Evolutionary conservation across 306 rosid genomes (phyloP), one percentile per base, ranked within the genome.

Genomic region (Sechiopsis laciniata): DNA sequence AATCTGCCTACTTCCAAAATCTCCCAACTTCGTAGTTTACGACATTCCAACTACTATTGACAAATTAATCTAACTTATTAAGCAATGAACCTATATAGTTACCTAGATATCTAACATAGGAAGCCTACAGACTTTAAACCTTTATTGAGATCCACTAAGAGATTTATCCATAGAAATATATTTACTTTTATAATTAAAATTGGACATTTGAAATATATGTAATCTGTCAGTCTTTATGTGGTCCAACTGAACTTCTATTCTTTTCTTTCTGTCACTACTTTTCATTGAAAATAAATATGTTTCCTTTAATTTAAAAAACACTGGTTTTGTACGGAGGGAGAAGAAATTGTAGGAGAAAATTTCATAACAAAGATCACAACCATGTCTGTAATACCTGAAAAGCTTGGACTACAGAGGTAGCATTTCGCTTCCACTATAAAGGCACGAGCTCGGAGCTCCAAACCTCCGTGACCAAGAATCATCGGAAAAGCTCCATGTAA

Each of bases 401-500:
- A 90, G 84, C 84, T 89, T 77, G 86, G 84, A 85, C 91, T 90
- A 15, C 80, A 84, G 14, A 90, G 85, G 76, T 89, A 90, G 89
- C 98, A 94, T 83, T 87, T 94, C 61, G 92, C 96, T 86, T 94
- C 97, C 51, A 80, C 85, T 73, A 90, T 90, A 67, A 82, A 85
- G 80, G 97, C 97, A 62, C 95, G 96, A 58, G 97, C 87, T 61
- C 91, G 85, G 52, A 94, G 98, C 85, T 94, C 97, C 86, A 94
- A 80, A 83, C 98, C 98, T 32, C 97, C 98, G 75, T 94, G 98
- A 79, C 98, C 98, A 78, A 94, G 96, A 87, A 94, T 89, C 83
- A 89, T 89, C 12, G 97, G 95, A 73, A 90, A 85, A 67, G 96
- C 92, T 73, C 95, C 97, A 62, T 90, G 96, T 68, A 94, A 46